These are phyloP conservation scores for Didymella exigua DNA, from an alignment of 2,329 filamentous ascomycete species.

Conservation along the genomic window DNA sequence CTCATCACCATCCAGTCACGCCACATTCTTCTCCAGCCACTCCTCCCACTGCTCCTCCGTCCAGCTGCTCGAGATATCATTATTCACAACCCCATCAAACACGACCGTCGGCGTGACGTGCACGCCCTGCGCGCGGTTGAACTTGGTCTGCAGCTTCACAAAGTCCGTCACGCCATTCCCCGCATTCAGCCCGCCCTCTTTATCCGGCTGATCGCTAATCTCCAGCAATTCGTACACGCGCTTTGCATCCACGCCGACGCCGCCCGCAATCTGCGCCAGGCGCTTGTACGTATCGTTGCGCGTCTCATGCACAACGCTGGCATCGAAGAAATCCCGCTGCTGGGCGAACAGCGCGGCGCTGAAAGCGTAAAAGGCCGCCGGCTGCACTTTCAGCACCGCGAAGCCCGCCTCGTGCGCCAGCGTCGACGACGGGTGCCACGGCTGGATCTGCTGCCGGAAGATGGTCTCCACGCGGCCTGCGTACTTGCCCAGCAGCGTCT, in stretches of 20 bases:
- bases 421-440: constrained; percentile 84
- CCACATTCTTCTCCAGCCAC: constrained; percentile 73
- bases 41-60: constrained; percentile 57
- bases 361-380: constrained; percentile 80
- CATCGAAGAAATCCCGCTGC: constrained; percentile 83
- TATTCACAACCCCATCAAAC: constrained; percentile 83
- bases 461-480: constrained; percentile 70
- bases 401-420: constrained; percentile 79
- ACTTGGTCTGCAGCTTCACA: constrained; percentile 82
- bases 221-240: constrained; percentile 71
- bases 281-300: constrained; percentile 83
- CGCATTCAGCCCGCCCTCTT: constrained; percentile 72
- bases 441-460: constrained; percentile 90
- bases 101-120: constrained; percentile 92
- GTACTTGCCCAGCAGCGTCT: constrained; percentile 68
- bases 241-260: constrained; percentile 73
- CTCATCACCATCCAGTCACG: constrained; percentile 48
- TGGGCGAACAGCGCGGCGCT: constrained; percentile 69
- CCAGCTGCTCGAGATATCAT: constrained; percentile 79
- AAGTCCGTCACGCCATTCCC: constrained; percentile 86
- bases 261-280: constrained; percentile 73
- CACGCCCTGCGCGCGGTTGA: constrained; percentile 76
- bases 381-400: constrained; percentile 74
- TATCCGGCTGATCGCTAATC: constrained; percentile 69
- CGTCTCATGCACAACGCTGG: constrained; percentile 79